Conservation (phyloP, 257 asterid genomes). For the Nicotiana undulata region DNA sequence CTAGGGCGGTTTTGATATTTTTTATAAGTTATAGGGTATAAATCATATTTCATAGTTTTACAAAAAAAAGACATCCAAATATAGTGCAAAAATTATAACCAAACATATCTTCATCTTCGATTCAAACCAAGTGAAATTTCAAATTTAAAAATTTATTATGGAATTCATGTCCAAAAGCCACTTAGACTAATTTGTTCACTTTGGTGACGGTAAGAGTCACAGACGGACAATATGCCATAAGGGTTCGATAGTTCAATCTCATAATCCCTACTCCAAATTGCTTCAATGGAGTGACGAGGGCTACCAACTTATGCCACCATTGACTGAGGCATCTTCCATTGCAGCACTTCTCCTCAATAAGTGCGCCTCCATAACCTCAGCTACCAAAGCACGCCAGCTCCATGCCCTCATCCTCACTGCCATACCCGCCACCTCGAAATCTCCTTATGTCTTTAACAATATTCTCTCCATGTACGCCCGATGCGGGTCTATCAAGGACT, state of each 20-base stretch:
- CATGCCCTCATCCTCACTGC: slow-evolving; percentile 67
- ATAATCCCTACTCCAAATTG: neutral
- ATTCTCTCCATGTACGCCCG: slow-evolving; percentile 68
- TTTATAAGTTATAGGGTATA: too few species aligned
- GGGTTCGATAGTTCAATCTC: neutral
- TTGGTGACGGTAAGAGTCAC: too few species aligned
- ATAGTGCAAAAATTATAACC: too few species aligned
- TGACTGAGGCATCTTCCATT: slow-evolving; percentile 29
- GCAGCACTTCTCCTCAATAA: slow-evolving; percentile 35
- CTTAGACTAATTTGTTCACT: too few species aligned
- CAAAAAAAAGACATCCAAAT: too few species aligned
- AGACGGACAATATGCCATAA: neutral
- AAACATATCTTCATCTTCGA: too few species aligned
- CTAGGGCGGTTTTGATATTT: too few species aligned
- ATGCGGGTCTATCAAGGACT: slow-evolving; percentile 43
- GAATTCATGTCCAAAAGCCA: too few species aligned
- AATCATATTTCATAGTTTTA: too few species aligned
- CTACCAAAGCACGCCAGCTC: slow-evolving; percentile 55
- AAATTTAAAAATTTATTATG: too few species aligned
- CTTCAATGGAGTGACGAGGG: neutral
- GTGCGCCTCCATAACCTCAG: slow-evolving; percentile 50
- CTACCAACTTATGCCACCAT: slow-evolving; percentile 37
- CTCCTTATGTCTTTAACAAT: slow-evolving; percentile 56
- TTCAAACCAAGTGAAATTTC: too few species aligned
- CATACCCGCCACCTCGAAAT: slow-evolving; percentile 8